Evolutionary conservation across 768 basidiomycete species (phyloP), one percentile per base, ranked within the genome.

Genomic region (Calocybe gangraenosa): DNA sequence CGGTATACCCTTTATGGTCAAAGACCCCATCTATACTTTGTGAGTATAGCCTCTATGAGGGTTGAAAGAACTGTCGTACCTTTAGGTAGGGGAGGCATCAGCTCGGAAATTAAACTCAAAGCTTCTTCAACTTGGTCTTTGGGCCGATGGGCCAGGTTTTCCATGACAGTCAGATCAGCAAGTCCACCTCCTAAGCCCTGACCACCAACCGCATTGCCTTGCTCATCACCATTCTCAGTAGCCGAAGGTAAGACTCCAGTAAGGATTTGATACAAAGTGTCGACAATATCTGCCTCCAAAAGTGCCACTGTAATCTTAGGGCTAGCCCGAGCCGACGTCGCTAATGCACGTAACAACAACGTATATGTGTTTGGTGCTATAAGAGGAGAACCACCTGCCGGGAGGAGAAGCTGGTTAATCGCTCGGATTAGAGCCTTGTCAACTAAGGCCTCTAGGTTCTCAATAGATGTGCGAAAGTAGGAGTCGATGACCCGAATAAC

Each of bases 71-170:
- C 17, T 10, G 32, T 59, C 68, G 28, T 56, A 89, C 92, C 92
- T 79, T 89, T 92, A 0, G 93, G 90, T 31, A 94, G 65, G 7
- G 96, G 92, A 1, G 96, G 96, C 65, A 99, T 78, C 11, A 99
- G 68, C 61, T 99, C 96, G 18, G 88, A 87, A 25, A 95, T 72
- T 31, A 98, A 75, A 50, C 85, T 85, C 30, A 99, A 70, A 0
- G 90, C 84, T 65, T 99, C 96, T 65, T 97, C 94, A 4, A 98
- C 81, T 62, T 97, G 94, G 48, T 99, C 96, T 66, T 98, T 98
- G 3, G 96, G 89, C 21, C 93, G 77, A 63, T 97, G 93, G 0
- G 92, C 92, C 36, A 99, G 70, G 62, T 95, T 98, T 67, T 98
- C 91, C 84, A 97, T 91, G 20, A 99, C 92, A 6, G 92, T 87